Conservation (phyloP, 441 rosid genomes). For the Macaranga tanarius region DNA sequence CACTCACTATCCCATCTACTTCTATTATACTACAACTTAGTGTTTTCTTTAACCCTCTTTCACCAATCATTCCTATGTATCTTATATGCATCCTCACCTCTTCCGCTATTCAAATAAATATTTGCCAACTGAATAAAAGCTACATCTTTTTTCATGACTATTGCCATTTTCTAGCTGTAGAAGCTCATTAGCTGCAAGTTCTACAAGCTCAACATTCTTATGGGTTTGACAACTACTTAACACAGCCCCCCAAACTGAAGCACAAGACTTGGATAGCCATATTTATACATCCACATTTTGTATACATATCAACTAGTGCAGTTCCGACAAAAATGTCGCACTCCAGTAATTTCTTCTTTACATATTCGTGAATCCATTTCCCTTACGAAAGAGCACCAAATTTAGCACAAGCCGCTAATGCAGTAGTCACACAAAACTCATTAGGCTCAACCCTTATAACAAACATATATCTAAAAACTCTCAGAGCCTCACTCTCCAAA, state of each 20-base stretch:
- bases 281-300: slow-evolving; percentile 54
- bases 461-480: too few species aligned
- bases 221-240: slow-evolving; percentile 48
- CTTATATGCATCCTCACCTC: slow-evolving; percentile 43
- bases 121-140: slow-evolving; percentile 56
- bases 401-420: too few species aligned
- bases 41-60: slow-evolving; percentile 44
- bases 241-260: slow-evolving; percentile 65
- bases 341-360: slow-evolving; percentile 34
- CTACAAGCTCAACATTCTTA: slow-evolving; percentile 56
- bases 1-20: slow-evolving; percentile 42
- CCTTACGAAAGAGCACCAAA: too few species aligned
- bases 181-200: slow-evolving; percentile 49
- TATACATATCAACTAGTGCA: slow-evolving; percentile 59
- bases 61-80: slow-evolving; percentile 42
- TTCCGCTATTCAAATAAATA: too few species aligned
- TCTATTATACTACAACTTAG: slow-evolving; percentile 57
- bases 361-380: slow-evolving; percentile 45
- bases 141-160: slow-evolving; percentile 48
- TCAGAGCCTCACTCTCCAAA: too few species aligned
- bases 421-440: too few species aligned
- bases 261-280: slow-evolving; percentile 48
- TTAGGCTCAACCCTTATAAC: too few species aligned
- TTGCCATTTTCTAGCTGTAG: slow-evolving; percentile 41
- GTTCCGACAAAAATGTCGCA: slow-evolving; percentile 51